A percentile compares a stretch with the other conserved stretches of the same genome.
These are phyloP conservation scores for Hypoxylon sp. DNA, from an alignment of 2,329 filamentous ascomycete species.

Conservation along the genomic window DNA sequence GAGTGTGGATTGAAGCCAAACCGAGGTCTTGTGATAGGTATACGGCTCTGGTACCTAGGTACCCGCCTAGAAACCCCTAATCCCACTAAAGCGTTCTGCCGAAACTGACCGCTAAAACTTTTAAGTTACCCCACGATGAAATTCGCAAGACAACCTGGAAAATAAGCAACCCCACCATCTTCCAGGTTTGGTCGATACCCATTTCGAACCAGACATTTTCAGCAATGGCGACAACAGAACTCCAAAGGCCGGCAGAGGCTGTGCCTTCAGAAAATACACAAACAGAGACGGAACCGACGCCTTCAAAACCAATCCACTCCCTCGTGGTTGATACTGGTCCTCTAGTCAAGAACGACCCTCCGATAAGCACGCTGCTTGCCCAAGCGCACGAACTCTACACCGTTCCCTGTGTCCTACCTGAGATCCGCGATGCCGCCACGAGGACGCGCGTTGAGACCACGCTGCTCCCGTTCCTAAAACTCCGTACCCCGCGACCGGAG, in stretches of 20 bases:
- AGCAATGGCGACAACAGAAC: constrained; percentile 36
- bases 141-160: constrained; percentile 23
- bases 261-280: not conserved
- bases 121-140: constrained; percentile 47
- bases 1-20: not conserved
- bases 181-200: not conserved
- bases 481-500: constrained; percentile 80
- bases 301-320: constrained; percentile 79
- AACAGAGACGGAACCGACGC: constrained; percentile 17
- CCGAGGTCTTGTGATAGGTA: not conserved
- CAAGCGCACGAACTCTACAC: constrained; percentile 85
- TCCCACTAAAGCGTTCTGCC: constrained; percentile 44
- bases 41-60: not conserved
- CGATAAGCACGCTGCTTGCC: constrained; percentile 84
- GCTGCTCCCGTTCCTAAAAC: constrained; percentile 85
- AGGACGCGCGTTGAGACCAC: constrained; percentile 86
- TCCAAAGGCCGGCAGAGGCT: constrained; percentile 12
- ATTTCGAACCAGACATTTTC: constrained; percentile 5
- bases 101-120: constrained; percentile 49
- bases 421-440: constrained; percentile 89
- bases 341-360: constrained; percentile 92
- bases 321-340: constrained; percentile 93
- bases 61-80: not conserved
- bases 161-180: constrained; percentile 43
- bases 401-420: constrained; percentile 85